Percentiles rank a stretch among this genome's conserved stretches.
Conservation (phyloP, 1,284 basidiomycete species). For the Ganoderma resinaceum region DNA sequence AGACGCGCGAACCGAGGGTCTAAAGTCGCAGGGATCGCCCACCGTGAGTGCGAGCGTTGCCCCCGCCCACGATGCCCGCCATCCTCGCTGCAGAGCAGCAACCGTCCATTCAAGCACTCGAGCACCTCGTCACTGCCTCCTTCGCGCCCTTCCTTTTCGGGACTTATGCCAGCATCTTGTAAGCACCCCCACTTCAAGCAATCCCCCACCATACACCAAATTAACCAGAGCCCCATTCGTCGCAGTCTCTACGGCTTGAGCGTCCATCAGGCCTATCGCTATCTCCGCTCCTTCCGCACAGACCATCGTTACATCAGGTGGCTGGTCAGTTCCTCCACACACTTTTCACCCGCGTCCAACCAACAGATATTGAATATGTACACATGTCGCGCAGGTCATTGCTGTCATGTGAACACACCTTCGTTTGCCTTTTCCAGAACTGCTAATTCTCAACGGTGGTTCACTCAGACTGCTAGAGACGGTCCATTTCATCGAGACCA, state of each 20-base stretch:
- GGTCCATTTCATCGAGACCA: conserved; percentile 6
- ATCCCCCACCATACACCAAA: background rate
- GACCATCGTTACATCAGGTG: conserved; percentile 9
- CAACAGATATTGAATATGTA: background rate
- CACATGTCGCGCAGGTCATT: background rate
- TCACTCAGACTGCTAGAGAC: conserved; percentile 13
- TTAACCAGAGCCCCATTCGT: background rate
- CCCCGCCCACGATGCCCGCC: background rate
- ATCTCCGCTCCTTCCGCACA: conserved; percentile 6
- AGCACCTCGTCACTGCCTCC: conserved; percentile 4
- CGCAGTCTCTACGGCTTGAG: conserved; percentile 12
- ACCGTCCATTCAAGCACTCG: background rate
- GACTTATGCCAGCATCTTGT: conserved; percentile 14
- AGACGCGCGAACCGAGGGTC: background rate
- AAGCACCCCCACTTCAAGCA: background rate
- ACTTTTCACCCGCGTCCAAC: background rate
- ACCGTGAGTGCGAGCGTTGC: background rate
- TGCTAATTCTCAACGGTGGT: background rate
- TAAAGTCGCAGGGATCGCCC: background rate
- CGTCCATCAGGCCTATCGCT: conserved; percentile 14
- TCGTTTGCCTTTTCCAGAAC: background rate
- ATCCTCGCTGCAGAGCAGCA: conserved; percentile 9
- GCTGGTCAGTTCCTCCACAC: conserved; percentile 6
- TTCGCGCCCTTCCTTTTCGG: conserved; percentile 10
- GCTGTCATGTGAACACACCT: background rate